These are phyloP conservation scores for Serpula lacrymans DNA, from an alignment of 768 basidiomycete species.

Conservation along the genomic window DNA sequence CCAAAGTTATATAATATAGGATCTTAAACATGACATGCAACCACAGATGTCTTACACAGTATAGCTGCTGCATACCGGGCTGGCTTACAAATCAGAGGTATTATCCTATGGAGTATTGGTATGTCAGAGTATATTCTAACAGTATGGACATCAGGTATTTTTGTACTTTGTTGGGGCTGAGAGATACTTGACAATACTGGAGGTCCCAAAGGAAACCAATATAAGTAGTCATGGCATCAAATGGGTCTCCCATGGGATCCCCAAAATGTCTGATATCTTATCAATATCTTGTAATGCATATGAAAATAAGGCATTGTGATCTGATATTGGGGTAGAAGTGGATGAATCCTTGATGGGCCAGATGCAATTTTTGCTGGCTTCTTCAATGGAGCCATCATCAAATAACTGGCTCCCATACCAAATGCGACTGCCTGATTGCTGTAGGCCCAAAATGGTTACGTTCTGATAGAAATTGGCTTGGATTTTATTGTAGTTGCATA, in stretches of 20 bases:
- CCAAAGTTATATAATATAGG: no score
- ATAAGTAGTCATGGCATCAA: conserved; percentile 16
- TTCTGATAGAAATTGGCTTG: conserved; percentile 4
- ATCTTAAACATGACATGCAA: no score
- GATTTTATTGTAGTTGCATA: conserved; percentile 23
- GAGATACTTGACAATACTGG: conserved; percentile 12
- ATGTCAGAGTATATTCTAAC: no score
- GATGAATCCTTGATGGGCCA: conserved; percentile 21
- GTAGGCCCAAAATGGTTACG: conserved; percentile 1
- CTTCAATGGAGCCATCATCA: conserved; percentile 14
- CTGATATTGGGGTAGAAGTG: conserved; percentile 12
- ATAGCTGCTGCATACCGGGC: no score
- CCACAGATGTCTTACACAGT: no score
- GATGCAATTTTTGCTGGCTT: conserved; percentile 30
- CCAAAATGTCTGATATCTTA: conserved; percentile 22
- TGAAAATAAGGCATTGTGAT: conserved; percentile 14
- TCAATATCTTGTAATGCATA: conserved; percentile 35
- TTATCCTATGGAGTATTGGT: no score
- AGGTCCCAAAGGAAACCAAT: conserved; percentile 34
- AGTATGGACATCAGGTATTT: conserved; percentile 24
- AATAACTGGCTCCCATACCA: conserved; percentile 25
- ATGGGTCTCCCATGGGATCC: conserved; percentile 29
- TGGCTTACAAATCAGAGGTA: no score
- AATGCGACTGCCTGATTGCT: conserved; percentile 4
- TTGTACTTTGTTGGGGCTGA: conserved; percentile 18